Evolutionary conservation across 306 rosid genomes (phyloP).

Genomic region (Dalbergia cultrata): DNA sequence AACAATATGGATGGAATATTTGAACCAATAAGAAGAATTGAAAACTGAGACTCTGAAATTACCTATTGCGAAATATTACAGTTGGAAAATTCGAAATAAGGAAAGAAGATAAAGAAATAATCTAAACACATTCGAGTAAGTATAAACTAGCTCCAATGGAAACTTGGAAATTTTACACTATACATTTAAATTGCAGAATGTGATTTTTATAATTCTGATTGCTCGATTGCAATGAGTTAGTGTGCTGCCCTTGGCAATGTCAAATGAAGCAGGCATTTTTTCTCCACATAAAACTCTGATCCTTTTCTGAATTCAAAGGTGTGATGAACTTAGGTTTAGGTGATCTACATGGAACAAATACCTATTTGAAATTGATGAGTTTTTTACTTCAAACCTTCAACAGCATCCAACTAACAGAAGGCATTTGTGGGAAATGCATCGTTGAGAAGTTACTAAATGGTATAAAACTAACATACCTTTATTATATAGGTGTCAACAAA

Average conservation of each 20-base stretch:
- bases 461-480: neutral
- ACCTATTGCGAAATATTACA: slow-evolving; percentile 16
- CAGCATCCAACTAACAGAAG: neutral
- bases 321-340: slow-evolving; percentile 12
- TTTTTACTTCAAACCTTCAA: slow-evolving; percentile 18
- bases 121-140: slow-evolving; percentile 5
- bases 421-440: slow-evolving; percentile 22
- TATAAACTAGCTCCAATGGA: slow-evolving; percentile 16
- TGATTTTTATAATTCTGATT: neutral
- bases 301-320: neutral
- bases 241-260: neutral
- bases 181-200: neutral
- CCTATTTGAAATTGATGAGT: neutral
- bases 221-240: neutral
- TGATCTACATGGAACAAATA: neutral
- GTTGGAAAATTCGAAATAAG: neutral
- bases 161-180: neutral
- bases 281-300: slow-evolving; percentile 19
- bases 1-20: slow-evolving; percentile 35
- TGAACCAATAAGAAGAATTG: slow-evolving; percentile 14
- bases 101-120: neutral
- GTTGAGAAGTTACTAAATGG: slow-evolving; percentile 7
- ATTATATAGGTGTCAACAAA: neutral
- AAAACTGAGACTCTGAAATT: slow-evolving; percentile 36
- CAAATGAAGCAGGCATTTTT: neutral